Percentiles rank a stretch among this genome's conserved stretches.
Evolutionary conservation across 2,329 filamentous ascomycete genomes (phyloP).

Genomic region (Venturia aucupariae): DNA sequence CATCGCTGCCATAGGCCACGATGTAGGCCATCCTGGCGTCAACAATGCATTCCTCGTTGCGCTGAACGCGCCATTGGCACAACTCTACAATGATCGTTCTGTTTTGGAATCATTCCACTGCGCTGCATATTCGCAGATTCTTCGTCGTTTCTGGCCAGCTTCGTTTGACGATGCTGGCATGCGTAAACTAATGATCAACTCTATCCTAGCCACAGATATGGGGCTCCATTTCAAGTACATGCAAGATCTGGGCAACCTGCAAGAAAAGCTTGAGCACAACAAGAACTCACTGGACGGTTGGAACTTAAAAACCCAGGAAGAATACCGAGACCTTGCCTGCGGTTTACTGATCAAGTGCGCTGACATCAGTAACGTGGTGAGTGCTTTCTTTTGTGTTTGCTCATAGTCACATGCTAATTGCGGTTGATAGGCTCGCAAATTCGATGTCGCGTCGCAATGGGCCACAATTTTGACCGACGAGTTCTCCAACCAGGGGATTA

Average conservation of each 20-base stretch:
- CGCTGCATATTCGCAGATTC: constrained; percentile 90
- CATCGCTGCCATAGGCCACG: constrained; percentile 93
- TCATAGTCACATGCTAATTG: constrained; percentile 20
- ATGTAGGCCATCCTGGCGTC: constrained; percentile 93
- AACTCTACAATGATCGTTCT: constrained; percentile 93
- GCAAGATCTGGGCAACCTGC: constrained; percentile 71
- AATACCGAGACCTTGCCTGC: constrained; percentile 73
- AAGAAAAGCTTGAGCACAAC: constrained; percentile 64
- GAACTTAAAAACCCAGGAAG: constrained; percentile 66
- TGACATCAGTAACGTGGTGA: constrained; percentile 94
- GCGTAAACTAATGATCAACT: constrained; percentile 88
- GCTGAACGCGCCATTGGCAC: constrained; percentile 83
- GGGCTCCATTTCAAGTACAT: constrained; percentile 95
- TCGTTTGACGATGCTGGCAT: constrained; percentile 71
- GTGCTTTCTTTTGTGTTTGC: constrained; percentile 29
- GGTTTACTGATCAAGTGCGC: constrained; percentile 94
- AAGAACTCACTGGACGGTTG: constrained; percentile 58
- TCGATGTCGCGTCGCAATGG: constrained; percentile 77
- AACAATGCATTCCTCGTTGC: constrained; percentile 95
- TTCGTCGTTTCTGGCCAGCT: constrained; percentile 82
- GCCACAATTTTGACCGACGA: constrained; percentile 91
- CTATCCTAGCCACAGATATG: constrained; percentile 97
- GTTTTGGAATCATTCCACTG: constrained; percentile 97
- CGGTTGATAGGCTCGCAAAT: constrained; percentile 61
- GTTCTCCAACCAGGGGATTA: constrained; percentile 83